These are phyloP conservation scores for Murraya koenigii DNA, from an alignment of 345 rosid genomes.

Conservation along the genomic window DNA sequence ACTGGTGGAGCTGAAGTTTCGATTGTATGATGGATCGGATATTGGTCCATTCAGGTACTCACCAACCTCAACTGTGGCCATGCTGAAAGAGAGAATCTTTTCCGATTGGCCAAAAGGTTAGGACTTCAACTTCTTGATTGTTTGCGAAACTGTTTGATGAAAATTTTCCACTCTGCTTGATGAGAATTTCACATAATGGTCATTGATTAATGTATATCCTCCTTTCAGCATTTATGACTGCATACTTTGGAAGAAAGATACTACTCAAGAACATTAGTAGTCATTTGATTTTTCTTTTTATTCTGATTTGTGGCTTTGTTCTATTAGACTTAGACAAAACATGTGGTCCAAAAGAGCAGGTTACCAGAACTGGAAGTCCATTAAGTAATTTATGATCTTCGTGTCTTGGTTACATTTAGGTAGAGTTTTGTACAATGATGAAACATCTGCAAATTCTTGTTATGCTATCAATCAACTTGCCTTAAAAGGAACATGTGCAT, in stretches of 20 bases:
- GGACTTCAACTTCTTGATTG: background rate
- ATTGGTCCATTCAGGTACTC: slow-evolving; percentile 87
- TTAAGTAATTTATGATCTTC: background rate
- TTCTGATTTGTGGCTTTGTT: background rate
- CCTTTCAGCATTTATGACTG: background rate
- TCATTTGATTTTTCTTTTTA: background rate
- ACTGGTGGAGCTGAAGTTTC: slow-evolving; percentile 76
- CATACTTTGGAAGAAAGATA: background rate
- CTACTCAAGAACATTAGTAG: background rate
- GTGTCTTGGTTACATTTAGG: background rate
- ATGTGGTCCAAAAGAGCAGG: background rate
- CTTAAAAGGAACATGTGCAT: background rate
- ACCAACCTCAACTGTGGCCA: slow-evolving; percentile 66
- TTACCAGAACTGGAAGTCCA: background rate
- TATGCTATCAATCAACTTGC: background rate
- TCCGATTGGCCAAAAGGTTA: slow-evolving; percentile 92
- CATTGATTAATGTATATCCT: background rate
- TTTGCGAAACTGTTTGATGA: background rate
- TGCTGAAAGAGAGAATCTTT: slow-evolving; percentile 77
- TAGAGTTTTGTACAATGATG: background rate
- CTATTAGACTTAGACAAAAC: background rate
- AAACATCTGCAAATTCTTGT: background rate
- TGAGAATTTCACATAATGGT: background rate
- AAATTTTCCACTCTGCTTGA: background rate
- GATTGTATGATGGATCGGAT: slow-evolving; percentile 89